A percentile compares a stretch with the other conserved stretches of the same genome.
Evolutionary conservation across 495 filamentous ascomycete genomes (phyloP).

Genomic region (Penicillium cinerascens): DNA sequence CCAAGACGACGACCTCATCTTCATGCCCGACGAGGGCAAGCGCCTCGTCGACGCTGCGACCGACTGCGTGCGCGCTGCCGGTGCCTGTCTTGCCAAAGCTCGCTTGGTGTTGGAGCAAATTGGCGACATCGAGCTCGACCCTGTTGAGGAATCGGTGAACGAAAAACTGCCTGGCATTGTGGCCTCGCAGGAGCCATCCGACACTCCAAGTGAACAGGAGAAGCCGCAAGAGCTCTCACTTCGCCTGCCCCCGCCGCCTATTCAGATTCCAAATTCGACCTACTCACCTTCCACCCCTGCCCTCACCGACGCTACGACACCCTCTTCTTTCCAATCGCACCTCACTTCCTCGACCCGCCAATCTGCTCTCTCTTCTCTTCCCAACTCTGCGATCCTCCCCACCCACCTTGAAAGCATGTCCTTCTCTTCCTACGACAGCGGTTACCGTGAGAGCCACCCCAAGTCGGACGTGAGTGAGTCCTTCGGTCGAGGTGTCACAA

Average conservation of each 20-base stretch:
- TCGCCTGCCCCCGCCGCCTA: conserved; percentile 41
- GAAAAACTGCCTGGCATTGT: conserved; percentile 11
- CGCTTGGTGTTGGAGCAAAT: conserved; percentile 82
- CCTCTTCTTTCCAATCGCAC: conserved; percentile 41
- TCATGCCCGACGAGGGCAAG: conserved; percentile 77
- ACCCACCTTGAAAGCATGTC: conserved; percentile 35
- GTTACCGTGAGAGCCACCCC: conserved; percentile 27
- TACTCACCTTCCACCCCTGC: conserved; percentile 37
- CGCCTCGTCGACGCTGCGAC: conserved; percentile 78
- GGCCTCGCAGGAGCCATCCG: conserved; percentile 10
- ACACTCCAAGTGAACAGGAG: conserved; percentile 14
- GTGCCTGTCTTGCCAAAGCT: conserved; percentile 84
- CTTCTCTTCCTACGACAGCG: conserved; percentile 26
- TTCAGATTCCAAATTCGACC: conserved; percentile 36
- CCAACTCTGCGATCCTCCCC: conserved; percentile 32
- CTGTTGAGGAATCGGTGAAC: conserved; percentile 40
- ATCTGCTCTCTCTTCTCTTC: conserved; percentile 24
- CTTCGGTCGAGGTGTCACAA: conserved; percentile 43
- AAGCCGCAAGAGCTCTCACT: conserved; percentile 27
- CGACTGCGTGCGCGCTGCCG: conserved; percentile 82
- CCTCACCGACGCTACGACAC: conserved; percentile 42
- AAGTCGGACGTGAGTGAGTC: conserved; percentile 39
- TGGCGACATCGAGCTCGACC: conserved; percentile 88
- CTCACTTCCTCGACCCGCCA: conserved; percentile 16
- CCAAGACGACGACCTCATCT: conserved; percentile 65